phyloP scores from a whole-genome alignment of 139 green algal species.

The Diplosphaera chodatii region DNA sequence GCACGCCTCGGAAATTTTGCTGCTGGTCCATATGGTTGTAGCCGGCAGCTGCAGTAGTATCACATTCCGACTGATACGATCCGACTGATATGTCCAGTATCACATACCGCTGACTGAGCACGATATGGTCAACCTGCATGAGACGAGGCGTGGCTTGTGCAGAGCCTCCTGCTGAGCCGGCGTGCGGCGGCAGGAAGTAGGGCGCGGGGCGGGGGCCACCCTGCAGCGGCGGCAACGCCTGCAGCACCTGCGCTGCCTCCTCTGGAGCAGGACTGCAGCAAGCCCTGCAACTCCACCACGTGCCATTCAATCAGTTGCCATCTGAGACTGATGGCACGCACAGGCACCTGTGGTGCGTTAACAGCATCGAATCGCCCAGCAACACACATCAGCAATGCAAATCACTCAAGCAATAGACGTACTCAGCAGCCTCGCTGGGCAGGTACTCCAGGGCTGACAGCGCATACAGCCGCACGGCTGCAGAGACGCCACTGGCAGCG shows the following conservation, averaged over 20 bases:
- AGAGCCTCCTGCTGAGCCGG: neutral
- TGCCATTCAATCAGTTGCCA: neutral
- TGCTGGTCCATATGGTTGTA: no score
- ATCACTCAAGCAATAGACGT: no score
- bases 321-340: no score
- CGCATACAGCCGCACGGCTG: constrained; percentile 3
- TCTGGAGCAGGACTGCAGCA: neutral
- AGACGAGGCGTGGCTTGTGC: neutral
- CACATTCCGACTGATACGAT: no score
- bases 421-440: neutral
- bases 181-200: constrained; percentile 6
- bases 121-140: neutral
- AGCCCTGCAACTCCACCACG: neutral
- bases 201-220: constrained; percentile 3
- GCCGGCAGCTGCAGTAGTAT: no score
- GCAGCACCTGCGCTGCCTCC: constrained; percentile 21
- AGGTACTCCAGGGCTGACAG: constrained; percentile 24
- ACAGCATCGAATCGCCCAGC: no score
- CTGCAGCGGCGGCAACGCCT: constrained; percentile 2
- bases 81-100: no score
- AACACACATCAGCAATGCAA: no score
- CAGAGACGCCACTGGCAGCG: neutral
- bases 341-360: no score
- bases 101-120: no score
- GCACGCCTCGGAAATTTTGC: no score